phyloP scores from a whole-genome alignment of 2,329 filamentous ascomycete genomes.

The Onygena corvina region DNA sequence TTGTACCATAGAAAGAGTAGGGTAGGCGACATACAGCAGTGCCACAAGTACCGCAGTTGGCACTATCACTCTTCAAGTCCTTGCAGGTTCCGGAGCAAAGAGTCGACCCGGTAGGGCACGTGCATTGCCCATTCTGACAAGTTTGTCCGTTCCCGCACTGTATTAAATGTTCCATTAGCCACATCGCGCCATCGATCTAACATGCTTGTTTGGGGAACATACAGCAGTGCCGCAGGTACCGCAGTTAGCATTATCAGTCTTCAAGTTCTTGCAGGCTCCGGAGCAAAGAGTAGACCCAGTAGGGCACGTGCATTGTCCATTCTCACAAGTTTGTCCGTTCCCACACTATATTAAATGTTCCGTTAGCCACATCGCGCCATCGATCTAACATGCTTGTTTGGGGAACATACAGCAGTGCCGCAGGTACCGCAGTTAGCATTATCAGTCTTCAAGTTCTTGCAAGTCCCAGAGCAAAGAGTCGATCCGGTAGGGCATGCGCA shows the following conservation, averaged over 20 bases:
- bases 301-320: no score
- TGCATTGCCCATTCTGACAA: not conserved
- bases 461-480: not conserved
- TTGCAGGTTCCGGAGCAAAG: not conserved
- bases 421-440: not conserved
- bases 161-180: not conserved
- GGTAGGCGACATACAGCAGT: no score
- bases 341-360: no score
- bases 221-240: not conserved
- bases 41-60: conserved; percentile 1
- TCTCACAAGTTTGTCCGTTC: no score
- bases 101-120: not conserved
- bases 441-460: not conserved
- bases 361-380: no score
- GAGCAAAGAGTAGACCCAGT: not conserved
- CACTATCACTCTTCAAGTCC: not conserved
- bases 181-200: no score
- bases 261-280: not conserved
- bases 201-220: not conserved
- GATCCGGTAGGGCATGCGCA: not conserved
- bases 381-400: no score
- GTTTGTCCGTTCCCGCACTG: not conserved
- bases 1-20: not conserved
- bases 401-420: no score
- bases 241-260: not conserved